These are phyloP conservation scores for Verbena officinalis DNA, from an alignment of 257 asterid species.

Conservation along the genomic window DNA sequence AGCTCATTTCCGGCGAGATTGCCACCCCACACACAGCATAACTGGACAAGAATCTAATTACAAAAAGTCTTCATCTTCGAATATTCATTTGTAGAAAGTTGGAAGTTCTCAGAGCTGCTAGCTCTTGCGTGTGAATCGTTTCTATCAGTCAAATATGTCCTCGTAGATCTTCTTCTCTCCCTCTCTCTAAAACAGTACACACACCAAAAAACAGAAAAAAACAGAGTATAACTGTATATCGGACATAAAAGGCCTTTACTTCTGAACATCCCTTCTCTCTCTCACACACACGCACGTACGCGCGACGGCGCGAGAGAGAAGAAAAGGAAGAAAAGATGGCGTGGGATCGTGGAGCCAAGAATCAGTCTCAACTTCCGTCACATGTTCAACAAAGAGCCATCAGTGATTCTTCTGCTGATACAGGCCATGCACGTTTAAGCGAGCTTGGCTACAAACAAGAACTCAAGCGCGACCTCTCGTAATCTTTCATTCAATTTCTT, in stretches of 20 bases:
- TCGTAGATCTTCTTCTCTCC: no score
- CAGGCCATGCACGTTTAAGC: slow-evolving; percentile 85
- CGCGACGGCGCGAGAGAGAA: background rate
- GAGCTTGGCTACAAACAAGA: slow-evolving; percentile 98
- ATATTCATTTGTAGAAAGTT: no score
- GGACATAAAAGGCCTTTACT: background rate
- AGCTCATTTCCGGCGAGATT: background rate
- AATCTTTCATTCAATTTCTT: slow-evolving; percentile 20
- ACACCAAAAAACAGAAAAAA: no score
- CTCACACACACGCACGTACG: slow-evolving; percentile 9
- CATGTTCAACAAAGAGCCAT: slow-evolving; percentile 28
- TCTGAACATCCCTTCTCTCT: slow-evolving; percentile 26
- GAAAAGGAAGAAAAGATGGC: slow-evolving; percentile 40
- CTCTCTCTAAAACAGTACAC: no score
- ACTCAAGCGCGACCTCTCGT: slow-evolving; percentile 99
- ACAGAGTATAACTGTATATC: background rate
- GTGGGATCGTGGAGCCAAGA: slow-evolving; percentile 37
- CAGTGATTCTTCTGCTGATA: slow-evolving; percentile 47
- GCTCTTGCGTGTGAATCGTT: no score
- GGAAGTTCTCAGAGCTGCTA: no score
- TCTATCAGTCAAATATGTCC: no score
- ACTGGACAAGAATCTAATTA: no score
- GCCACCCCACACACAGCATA: background rate
- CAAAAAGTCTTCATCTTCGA: no score
- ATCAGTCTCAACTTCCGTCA: slow-evolving; percentile 36